Evolutionary conservation across 306 rosid species (phyloP), one percentile per base, ranked within the genome.

Genomic region (Vigna radiata): DNA sequence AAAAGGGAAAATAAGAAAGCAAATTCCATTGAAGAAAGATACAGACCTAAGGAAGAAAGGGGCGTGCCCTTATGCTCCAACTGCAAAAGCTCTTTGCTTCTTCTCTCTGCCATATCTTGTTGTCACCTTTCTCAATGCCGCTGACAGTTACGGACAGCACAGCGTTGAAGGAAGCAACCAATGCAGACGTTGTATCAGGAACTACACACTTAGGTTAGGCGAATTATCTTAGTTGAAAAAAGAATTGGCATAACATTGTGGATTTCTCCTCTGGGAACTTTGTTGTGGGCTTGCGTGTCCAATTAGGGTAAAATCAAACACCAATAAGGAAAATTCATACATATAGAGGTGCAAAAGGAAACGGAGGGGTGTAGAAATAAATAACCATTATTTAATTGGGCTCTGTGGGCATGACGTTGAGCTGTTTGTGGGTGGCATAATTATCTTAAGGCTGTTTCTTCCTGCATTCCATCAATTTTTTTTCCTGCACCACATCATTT

Each of bases 11-110:
- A 61, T 0, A 25, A 82, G 60, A 25, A 43, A 68, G 14, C 1
- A 65, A 49, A 71, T 4, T 39, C 0, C 15, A 58, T 17, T 39
- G 7, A 60, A 41, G 8, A 72, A 2, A 74, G 54, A 64, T 1
- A 54, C 49, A 60, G 54, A 89, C 98, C 96, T 43, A 89, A 44
- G 4, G 93, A 75, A 12, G 94, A 77, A 76, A 83, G 27, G 36
- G 90, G 83, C 3, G 81, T 49, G 52, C 55, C 63, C 27, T 86
- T 82, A 83, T 81, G 88, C 84, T 90, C 98, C 65, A 86, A 81
- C 3, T 61, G 85, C 44, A 90, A 81, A 84, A 93, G 98, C 55
- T 93, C 98, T 74, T 93, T 90, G 77, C 98, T 93, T 52, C 98
- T 93, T 52, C 87, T 77, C 19, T 55, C 81, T 48, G 68, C 88